A percentile compares a stretch with the other conserved stretches of the same genome.
phyloP scores from a whole-genome alignment of 345 rosid genomes.

The Citrus sinensis region DNA sequence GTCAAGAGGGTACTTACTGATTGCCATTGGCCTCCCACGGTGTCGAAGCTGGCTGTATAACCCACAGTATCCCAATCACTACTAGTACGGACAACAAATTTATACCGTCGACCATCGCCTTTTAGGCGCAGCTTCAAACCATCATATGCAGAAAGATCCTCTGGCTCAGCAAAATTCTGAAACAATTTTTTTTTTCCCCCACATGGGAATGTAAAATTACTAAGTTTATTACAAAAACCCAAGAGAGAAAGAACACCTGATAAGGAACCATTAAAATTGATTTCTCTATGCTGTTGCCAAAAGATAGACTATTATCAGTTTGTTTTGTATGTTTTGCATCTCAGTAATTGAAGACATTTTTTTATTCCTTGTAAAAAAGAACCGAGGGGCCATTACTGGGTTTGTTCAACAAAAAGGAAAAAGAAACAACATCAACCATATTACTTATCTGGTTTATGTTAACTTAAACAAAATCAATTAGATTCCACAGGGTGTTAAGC shows the following conservation, averaged over 20 bases:
- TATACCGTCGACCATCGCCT: constrained; percentile 89
- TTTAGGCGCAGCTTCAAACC: constrained; percentile 75
- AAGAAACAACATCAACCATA: background rate
- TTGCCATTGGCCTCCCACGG: constrained; percentile 80
- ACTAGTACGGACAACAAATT: constrained; percentile 72
- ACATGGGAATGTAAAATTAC: constrained; percentile 1
- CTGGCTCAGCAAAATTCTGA: constrained; percentile 76
- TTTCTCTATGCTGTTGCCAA: background rate
- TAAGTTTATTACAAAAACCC: background rate
- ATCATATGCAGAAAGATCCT: constrained; percentile 86
- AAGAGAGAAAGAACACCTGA: background rate
- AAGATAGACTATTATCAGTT: background rate
- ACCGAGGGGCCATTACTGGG: background rate
- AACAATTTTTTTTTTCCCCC: constrained; percentile 7
- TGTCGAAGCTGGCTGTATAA: constrained; percentile 78
- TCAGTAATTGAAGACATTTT: too few relatives aligned
- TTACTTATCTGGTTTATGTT: too few relatives aligned
- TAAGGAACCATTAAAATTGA: background rate
- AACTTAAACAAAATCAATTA: background rate
- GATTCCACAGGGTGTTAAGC: background rate
- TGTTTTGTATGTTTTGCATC: too few relatives aligned
- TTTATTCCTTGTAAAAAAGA: too few relatives aligned
- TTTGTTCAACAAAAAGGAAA: background rate
- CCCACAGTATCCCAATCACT: constrained; percentile 94
- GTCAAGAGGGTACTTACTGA: constrained; percentile 45